Percentiles rank a stretch among this genome's conserved stretches.
These are phyloP conservation scores for Candida xyloterini DNA, from an alignment of 805 yeast species.

Conservation along the genomic window DNA sequence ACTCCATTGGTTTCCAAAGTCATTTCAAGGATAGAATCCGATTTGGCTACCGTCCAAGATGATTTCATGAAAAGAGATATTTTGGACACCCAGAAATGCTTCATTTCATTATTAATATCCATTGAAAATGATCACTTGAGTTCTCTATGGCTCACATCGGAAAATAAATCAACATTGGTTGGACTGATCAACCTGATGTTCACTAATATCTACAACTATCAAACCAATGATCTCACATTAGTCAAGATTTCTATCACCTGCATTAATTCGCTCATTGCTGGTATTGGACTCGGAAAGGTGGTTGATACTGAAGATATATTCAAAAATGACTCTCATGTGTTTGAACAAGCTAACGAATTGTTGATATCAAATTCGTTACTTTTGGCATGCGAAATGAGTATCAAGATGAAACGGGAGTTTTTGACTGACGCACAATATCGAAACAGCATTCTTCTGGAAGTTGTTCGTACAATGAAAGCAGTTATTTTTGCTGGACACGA, in stretches of 20 bases:
- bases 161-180: slow-evolving; percentile 60
- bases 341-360: slow-evolving; percentile 68
- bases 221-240: slow-evolving; percentile 58
- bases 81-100: slow-evolving; percentile 62
- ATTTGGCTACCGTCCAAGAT: slow-evolving; percentile 26
- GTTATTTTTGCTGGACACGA: slow-evolving; percentile 41
- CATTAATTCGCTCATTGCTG: slow-evolving; percentile 57
- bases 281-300: slow-evolving; percentile 68
- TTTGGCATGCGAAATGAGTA: slow-evolving; percentile 75
- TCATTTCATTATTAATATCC: slow-evolving; percentile 65
- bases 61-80: slow-evolving; percentile 51
- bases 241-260: slow-evolving; percentile 70
- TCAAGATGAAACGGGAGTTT: slow-evolving; percentile 62
- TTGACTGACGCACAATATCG: slow-evolving; percentile 78
- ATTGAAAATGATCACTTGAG: slow-evolving; percentile 75
- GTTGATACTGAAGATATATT: slow-evolving; percentile 55
- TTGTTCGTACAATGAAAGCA: slow-evolving; percentile 65
- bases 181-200: slow-evolving; percentile 60
- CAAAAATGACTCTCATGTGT: slow-evolving; percentile 42
- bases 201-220: slow-evolving; percentile 53
- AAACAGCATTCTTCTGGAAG: slow-evolving; percentile 64
- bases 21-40: slow-evolving; percentile 37
- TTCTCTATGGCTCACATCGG: slow-evolving; percentile 63
- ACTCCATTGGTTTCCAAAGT: slow-evolving; percentile 72
- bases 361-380: slow-evolving; percentile 66